Evolutionary conservation across 805 yeast species (phyloP).

Genomic region (Yarrowia sp.): DNA sequence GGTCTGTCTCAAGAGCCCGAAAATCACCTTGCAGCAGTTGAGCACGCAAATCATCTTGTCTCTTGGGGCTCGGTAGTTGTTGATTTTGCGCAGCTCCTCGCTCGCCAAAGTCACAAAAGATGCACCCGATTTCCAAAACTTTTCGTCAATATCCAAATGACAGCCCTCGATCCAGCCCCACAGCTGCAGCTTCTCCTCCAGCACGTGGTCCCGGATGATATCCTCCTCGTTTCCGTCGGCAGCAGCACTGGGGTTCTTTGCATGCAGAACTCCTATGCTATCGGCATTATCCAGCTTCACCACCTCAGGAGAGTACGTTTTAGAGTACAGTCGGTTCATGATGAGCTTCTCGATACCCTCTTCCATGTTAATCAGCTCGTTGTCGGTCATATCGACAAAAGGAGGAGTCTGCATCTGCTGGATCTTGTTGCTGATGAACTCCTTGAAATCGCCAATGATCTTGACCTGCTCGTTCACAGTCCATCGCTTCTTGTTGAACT

Average conservation of each 20-base stretch:
- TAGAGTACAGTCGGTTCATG: constrained; percentile 78
- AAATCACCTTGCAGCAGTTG: constrained; percentile 89
- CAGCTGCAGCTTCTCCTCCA: constrained; percentile 54
- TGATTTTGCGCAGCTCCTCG: constrained; percentile 71
- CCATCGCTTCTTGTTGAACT: constrained; percentile 70
- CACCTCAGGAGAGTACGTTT: constrained; percentile 78
- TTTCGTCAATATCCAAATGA: constrained; percentile 72
- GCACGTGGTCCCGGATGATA: constrained; percentile 54
- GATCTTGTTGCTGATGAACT: constrained; percentile 54
- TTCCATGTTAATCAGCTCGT: constrained; percentile 64
- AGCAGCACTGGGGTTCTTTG: constrained; percentile 33
- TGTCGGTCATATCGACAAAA: constrained; percentile 61
- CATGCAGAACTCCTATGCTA: constrained; percentile 7
- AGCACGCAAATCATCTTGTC: constrained; percentile 89
- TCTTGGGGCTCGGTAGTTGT: constrained; percentile 85
- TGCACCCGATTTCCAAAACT: constrained; percentile 48
- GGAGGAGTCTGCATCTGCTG: constrained; percentile 67
- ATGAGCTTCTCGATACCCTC: constrained; percentile 92
- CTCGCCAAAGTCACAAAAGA: constrained; percentile 66
- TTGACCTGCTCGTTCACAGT: constrained; percentile 74
- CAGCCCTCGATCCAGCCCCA: constrained; percentile 70
- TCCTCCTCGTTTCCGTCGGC: constrained; percentile 63
- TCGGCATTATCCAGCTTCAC: constrained; percentile 38
- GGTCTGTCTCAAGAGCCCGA: constrained; percentile 73
- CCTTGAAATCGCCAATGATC: constrained; percentile 71